phyloP scores from a whole-genome alignment of 2,329 filamentous ascomycete genomes.

The Fusarium hostae region DNA sequence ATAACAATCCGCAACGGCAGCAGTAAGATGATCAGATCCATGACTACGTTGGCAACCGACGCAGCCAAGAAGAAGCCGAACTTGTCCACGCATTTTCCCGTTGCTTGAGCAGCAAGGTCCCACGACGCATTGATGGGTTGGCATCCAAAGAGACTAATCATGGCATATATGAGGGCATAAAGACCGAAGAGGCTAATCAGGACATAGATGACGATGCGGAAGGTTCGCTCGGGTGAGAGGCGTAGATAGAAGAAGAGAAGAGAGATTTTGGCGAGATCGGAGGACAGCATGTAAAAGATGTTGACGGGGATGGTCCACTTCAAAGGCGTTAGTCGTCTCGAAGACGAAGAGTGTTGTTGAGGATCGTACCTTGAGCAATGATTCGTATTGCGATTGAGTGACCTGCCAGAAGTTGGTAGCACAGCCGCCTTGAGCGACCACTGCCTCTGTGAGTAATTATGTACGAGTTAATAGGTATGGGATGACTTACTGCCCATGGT shows the following conservation, averaged over 20 bases:
- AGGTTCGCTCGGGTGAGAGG: conserved; percentile 34
- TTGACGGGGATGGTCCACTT: conserved; percentile 42
- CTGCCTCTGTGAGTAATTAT: conserved; percentile 1
- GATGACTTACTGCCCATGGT: conserved; percentile 38
- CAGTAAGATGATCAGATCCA: conserved; percentile 36
- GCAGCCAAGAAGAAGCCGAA: conserved; percentile 41
- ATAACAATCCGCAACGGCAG: conserved; percentile 30
- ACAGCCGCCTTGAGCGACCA: conserved; percentile 35
- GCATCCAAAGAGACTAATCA: conserved; percentile 39
- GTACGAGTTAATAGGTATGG: fast-evolving
- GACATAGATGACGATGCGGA: conserved; percentile 21
- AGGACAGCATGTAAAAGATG: conserved; percentile 42
- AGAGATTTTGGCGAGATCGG: conserved; percentile 39
- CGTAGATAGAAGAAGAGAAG: conserved; percentile 40
- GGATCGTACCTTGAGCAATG: conserved; percentile 19
- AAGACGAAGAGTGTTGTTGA: fast-evolving
- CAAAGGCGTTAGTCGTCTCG: neutral
- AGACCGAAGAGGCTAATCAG: conserved; percentile 17
- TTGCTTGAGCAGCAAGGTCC: conserved; percentile 36
- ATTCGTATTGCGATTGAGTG: conserved; percentile 18
- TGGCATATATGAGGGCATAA: conserved; percentile 37
- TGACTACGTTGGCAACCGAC: conserved; percentile 39
- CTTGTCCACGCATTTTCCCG: conserved; percentile 38
- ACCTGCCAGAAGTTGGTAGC: conserved; percentile 39
- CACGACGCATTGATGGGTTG: conserved; percentile 38